Conservation (phyloP, 805 yeast species). For the Yarrowia divulgata region DNA sequence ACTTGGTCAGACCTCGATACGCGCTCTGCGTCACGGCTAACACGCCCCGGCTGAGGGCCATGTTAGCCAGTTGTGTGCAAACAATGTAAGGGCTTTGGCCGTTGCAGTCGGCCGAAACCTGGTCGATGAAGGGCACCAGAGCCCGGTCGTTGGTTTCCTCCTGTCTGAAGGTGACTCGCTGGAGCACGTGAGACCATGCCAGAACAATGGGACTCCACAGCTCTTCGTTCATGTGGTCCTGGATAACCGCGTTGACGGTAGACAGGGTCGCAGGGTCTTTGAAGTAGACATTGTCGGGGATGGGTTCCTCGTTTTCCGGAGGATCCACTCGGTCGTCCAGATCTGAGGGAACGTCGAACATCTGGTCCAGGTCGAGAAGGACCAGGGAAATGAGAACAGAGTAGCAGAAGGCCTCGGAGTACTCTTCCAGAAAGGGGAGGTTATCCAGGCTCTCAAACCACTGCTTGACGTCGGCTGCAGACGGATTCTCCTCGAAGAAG, state of each 20-base stretch:
- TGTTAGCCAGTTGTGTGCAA: slow-evolving; percentile 12
- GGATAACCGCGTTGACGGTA: slow-evolving; percentile 42
- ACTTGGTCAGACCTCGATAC: neutral
- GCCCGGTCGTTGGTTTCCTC: slow-evolving; percentile 39
- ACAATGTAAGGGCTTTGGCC: slow-evolving; percentile 30
- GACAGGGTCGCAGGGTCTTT: slow-evolving; percentile 43
- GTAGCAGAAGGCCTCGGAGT: slow-evolving; percentile 20
- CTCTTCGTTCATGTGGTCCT: slow-evolving; percentile 10
- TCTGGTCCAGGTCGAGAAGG: slow-evolving; percentile 47
- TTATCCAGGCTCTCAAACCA: slow-evolving; percentile 24
- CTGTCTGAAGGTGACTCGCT: slow-evolving; percentile 45
- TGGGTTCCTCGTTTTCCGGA: slow-evolving; percentile 1
- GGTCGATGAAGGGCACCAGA: slow-evolving; percentile 30
- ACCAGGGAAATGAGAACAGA: slow-evolving; percentile 42
- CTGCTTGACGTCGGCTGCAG: slow-evolving; percentile 5
- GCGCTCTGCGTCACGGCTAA: slow-evolving; percentile 2
- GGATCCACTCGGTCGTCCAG: slow-evolving; percentile 20
- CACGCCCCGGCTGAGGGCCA: slow-evolving; percentile 12
- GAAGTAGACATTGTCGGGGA: slow-evolving; percentile 30
- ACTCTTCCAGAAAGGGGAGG: neutral
- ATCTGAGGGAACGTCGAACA: slow-evolving; percentile 41
- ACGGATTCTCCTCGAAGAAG: slow-evolving; percentile 8
- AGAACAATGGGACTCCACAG: slow-evolving; percentile 43
- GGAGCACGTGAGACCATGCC: slow-evolving; percentile 48
- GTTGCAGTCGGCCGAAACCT: slow-evolving; percentile 17